These are phyloP conservation scores for Arthrobotrys conoides DNA, from an alignment of 2,329 filamentous ascomycete species.

Conservation along the genomic window DNA sequence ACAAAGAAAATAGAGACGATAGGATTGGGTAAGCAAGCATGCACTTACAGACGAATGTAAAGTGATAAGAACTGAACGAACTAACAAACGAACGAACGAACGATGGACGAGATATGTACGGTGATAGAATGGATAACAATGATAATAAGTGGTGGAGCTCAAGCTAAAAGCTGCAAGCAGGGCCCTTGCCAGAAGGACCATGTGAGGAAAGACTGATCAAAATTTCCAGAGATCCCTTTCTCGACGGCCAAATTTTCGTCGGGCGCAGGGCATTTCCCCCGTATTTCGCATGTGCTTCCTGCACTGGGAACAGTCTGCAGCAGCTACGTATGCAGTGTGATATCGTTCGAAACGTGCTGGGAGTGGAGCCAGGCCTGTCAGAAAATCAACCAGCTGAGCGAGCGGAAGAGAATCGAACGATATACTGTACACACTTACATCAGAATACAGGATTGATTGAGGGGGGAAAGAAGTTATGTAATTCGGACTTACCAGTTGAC, in stretches of 20 bases:
- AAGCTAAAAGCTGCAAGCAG: constrained; percentile 15
- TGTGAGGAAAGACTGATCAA: constrained; percentile 6
- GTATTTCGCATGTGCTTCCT: constrained; percentile 59
- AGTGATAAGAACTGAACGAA: background rate
- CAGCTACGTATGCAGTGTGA: constrained; percentile 58
- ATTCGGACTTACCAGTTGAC: background rate
- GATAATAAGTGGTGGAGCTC: constrained; percentile 4
- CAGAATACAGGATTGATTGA: too few species aligned
- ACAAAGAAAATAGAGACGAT: background rate
- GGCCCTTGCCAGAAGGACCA: constrained; percentile 22
- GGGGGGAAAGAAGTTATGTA: background rate
- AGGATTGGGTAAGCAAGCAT: constrained; percentile 4
- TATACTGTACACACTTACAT: background rate
- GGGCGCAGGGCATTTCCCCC: constrained; percentile 45
- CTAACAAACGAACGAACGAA: constrained; percentile 6
- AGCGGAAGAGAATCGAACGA: background rate
- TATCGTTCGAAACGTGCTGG: constrained; percentile 40
- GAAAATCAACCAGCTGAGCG: background rate
- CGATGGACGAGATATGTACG: constrained; percentile 8
- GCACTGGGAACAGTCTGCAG: constrained; percentile 34
- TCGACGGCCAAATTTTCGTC: constrained; percentile 21
- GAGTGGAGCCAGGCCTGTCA: constrained; percentile 6
- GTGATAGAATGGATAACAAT: too few species aligned
- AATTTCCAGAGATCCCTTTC: constrained; percentile 33
- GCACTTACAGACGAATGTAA: background rate